phyloP scores from a whole-genome alignment of 257 asterid genomes.

The Osmanthus fragrans region DNA sequence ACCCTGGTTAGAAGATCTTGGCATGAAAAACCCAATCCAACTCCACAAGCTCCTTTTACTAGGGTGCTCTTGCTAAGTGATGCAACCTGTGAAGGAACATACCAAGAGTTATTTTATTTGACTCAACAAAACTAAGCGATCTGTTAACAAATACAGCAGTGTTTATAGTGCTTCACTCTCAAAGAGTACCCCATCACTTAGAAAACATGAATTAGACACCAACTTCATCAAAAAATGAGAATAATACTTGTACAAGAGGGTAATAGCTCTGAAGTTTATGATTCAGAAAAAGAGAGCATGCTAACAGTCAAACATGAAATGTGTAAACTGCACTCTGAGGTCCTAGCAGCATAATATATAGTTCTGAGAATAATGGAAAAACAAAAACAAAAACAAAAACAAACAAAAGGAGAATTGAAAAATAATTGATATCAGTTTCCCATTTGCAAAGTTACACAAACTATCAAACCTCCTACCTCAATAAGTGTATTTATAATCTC shows the following conservation, averaged over 20 bases:
- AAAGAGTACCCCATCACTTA: background rate
- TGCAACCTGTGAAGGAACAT: constrained; percentile 58
- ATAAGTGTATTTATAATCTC: constrained; percentile 72
- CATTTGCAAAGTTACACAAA: constrained; percentile 3
- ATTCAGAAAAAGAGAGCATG: background rate
- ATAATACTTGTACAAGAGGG: constrained; percentile 1
- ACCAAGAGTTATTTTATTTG: constrained; percentile 8
- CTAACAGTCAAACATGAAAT: constrained; percentile 10
- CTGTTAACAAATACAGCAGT: background rate
- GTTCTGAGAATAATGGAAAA: constrained; percentile 12
- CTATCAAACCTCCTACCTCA: constrained; percentile 54
- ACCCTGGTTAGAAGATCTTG: constrained; percentile 73
- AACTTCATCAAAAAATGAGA: constrained; percentile 1
- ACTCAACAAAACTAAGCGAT: constrained; percentile 7
- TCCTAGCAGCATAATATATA: constrained; percentile 20
- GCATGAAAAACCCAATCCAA: constrained; percentile 90
- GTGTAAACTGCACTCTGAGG: constrained; percentile 12
- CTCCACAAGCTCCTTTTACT: constrained; percentile 95
- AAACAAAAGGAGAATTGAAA: background rate
- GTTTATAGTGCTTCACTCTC: background rate
- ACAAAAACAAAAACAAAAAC: background rate
- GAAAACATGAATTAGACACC: constrained; percentile 4
- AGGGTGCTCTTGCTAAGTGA: constrained; percentile 79
- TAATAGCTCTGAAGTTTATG: constrained; percentile 14
- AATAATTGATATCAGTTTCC: constrained; percentile 2